Percentiles rank a stretch among this genome's conserved stretches.
Conservation (phyloP, 805 yeast genomes). For the Sugiyamaella valdiviana region DNA sequence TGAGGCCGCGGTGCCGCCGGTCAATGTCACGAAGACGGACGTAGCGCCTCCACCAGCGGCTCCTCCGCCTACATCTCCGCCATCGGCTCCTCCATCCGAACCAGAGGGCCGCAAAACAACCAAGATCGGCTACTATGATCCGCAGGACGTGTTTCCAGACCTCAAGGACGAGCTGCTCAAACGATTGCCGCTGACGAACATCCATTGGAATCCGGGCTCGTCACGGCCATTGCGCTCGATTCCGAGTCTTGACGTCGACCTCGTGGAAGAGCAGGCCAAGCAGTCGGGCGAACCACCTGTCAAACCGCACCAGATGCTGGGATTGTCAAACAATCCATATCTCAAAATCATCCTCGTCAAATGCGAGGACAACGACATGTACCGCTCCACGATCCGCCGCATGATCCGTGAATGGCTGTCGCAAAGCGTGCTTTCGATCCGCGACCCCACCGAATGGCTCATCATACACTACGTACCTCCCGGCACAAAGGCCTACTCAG, state of each 20-base stretch:
- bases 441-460: constrained; percentile 53
- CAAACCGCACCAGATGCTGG: constrained; percentile 35
- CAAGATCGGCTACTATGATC: constrained; percentile 63
- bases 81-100: neutral
- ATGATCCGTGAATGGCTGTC: constrained; percentile 75
- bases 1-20: no score
- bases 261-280: constrained; percentile 44
- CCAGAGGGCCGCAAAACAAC: constrained; percentile 14
- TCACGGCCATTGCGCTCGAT: constrained; percentile 55
- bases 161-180: constrained; percentile 40
- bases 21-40: no score
- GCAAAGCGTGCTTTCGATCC: constrained; percentile 33
- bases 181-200: constrained; percentile 51
- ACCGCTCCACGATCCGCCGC: constrained; percentile 75
- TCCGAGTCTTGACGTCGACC: constrained; percentile 47
- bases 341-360: constrained; percentile 63
- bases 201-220: constrained; percentile 59
- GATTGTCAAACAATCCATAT: constrained; percentile 44
- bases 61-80: no score
- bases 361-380: constrained; percentile 62
- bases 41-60: no score
- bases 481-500: constrained; percentile 28
- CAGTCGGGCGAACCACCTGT: constrained; percentile 15
- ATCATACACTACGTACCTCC: constrained; percentile 48
- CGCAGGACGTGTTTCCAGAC: constrained; percentile 51